These are phyloP conservation scores for Neonectria coccinea DNA, from an alignment of 2,329 filamentous ascomycete genomes.

Conservation along the genomic window DNA sequence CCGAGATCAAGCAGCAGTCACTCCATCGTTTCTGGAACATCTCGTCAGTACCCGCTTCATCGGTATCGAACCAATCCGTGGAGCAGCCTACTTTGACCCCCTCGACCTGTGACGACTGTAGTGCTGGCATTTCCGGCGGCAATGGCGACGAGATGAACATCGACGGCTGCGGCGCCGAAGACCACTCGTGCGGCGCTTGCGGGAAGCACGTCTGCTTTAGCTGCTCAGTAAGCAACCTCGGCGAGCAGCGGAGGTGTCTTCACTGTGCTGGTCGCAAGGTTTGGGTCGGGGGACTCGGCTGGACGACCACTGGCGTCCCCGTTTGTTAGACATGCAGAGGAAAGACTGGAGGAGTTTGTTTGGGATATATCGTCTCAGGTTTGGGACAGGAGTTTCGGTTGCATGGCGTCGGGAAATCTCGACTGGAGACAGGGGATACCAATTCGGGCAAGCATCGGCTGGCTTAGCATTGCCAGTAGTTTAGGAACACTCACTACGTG, in stretches of 20 bases:
- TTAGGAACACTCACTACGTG: neutral
- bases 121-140: conserved; percentile 44
- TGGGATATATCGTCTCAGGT: conserved; percentile 4
- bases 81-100: conserved; percentile 37
- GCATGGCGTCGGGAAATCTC: conserved; percentile 14
- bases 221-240: conserved; percentile 70
- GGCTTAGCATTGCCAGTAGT: conserved; percentile 3
- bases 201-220: conserved; percentile 68
- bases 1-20: conserved; percentile 57
- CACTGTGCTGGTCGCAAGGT: conserved; percentile 59
- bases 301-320: conserved; percentile 35
- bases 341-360: neutral
- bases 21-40: conserved; percentile 74
- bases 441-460: conserved; percentile 8
- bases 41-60: conserved; percentile 51
- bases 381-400: conserved; percentile 25
- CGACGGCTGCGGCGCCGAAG: conserved; percentile 47
- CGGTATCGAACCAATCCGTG: conserved; percentile 40
- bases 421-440: conserved; percentile 30
- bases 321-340: conserved; percentile 35
- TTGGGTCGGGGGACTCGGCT: conserved; percentile 32
- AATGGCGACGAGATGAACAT: conserved; percentile 54
- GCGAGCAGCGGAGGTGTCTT: conserved; percentile 65
- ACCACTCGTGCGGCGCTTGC: conserved; percentile 61
- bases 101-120: conserved; percentile 67